phyloP scores from a whole-genome alignment of 2,329 filamentous ascomycete species.

The Rutstroemia sp. region DNA sequence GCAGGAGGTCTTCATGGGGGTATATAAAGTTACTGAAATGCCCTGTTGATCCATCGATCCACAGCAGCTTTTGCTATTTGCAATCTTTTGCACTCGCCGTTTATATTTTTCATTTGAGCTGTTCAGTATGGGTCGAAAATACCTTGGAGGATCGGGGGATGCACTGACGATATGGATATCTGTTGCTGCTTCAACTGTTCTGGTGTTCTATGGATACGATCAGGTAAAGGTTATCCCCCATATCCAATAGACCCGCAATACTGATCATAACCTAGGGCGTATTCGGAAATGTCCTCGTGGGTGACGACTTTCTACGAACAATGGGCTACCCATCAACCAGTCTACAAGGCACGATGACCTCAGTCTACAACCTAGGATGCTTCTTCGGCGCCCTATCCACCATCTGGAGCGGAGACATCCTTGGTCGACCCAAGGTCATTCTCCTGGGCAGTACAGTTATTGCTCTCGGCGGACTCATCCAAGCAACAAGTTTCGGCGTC shows the following conservation, averaged over 20 bases:
- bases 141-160: constrained; percentile 43
- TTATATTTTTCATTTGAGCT: not conserved
- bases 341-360: constrained; percentile 1
- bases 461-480: constrained; percentile 45
- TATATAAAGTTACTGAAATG: not conserved
- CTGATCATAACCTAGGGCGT: constrained; percentile 19
- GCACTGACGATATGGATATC: constrained; percentile 45
- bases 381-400: constrained; percentile 36
- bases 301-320: constrained; percentile 35
- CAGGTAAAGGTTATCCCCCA: constrained; percentile 24
- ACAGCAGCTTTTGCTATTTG: not conserved
- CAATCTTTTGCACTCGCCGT: not conserved
- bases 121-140: constrained; percentile 36
- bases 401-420: constrained; percentile 38
- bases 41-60: not conserved
- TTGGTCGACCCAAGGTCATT: constrained; percentile 50
- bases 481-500: constrained; percentile 35
- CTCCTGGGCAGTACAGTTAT: constrained; percentile 49
- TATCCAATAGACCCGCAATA: not conserved
- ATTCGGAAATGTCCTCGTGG: constrained; percentile 36
- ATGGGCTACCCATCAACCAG: constrained; percentile 21
- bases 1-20: no score
- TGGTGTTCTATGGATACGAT: constrained; percentile 42
- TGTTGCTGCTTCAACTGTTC: constrained; percentile 40
- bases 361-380: constrained; percentile 36